phyloP scores from a whole-genome alignment of 768 basidiomycete genomes.

The Rhodocollybia butyracea region DNA sequence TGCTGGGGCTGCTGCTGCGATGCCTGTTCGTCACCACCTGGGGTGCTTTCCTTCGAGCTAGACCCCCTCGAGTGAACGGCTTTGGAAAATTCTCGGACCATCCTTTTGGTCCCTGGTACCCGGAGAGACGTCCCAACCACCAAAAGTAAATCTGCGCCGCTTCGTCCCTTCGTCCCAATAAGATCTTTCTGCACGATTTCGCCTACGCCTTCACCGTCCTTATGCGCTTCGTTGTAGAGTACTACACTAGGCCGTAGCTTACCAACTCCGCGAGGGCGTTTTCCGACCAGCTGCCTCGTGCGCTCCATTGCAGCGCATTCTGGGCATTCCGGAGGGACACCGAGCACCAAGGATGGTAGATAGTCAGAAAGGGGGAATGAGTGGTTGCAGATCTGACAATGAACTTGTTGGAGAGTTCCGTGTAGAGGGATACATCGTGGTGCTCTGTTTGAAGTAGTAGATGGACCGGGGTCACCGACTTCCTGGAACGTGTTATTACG shows the following conservation, averaged over 20 bases:
- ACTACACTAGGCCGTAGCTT: conserved; percentile 84
- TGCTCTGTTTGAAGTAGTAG: conserved; percentile 35
- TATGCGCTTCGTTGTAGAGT: conserved; percentile 86
- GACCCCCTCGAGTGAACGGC: conserved; percentile 57
- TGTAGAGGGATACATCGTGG: conserved; percentile 90
- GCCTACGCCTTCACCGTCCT: conserved; percentile 84
- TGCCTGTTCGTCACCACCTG: background rate
- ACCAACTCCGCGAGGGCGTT: conserved; percentile 78
- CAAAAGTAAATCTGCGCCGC: conserved; percentile 77
- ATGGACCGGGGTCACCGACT: conserved; percentile 10
- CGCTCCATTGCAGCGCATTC: conserved; percentile 69
- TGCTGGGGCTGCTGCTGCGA: conserved; percentile 26
- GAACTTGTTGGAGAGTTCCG: conserved; percentile 75
- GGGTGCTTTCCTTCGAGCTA: conserved; percentile 22
- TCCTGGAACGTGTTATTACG: conserved; percentile 20
- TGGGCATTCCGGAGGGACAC: conserved; percentile 73
- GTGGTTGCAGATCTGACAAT: conserved; percentile 80
- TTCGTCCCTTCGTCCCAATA: conserved; percentile 65
- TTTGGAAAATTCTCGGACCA: conserved; percentile 86
- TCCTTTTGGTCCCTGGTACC: conserved; percentile 88
- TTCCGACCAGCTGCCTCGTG: conserved; percentile 69
- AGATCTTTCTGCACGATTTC: conserved; percentile 80
- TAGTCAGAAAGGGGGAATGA: conserved; percentile 64
- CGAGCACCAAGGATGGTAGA: conserved; percentile 55
- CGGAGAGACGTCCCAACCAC: conserved; percentile 89